These are phyloP conservation scores for Oligophagozyma castellii DNA, from an alignment of 1,139 yeast genomes.

Conservation along the genomic window DNA sequence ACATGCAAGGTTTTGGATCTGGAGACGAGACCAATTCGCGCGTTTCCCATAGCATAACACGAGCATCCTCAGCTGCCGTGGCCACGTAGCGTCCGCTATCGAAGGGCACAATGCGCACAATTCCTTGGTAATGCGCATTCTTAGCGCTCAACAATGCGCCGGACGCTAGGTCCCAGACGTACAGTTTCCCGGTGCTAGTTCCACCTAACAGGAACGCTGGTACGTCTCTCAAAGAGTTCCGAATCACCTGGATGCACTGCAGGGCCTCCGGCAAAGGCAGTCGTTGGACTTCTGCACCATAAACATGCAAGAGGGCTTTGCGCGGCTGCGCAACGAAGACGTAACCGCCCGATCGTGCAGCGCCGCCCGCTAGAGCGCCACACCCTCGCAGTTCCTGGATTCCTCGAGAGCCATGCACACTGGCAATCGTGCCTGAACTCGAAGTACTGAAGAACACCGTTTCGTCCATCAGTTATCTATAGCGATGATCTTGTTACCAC, in stretches of 20 bases:
- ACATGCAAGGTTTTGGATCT: constrained; percentile 28
- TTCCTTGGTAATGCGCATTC: constrained; percentile 76
- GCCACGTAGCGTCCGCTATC: constrained; percentile 55
- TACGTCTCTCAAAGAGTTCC: constrained; percentile 5
- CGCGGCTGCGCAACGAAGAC: constrained; percentile 52
- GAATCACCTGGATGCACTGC: constrained; percentile 34
- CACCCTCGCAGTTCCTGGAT: constrained; percentile 20
- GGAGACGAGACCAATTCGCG: constrained; percentile 35
- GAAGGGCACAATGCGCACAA: constrained; percentile 46
- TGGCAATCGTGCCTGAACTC: constrained; percentile 17
- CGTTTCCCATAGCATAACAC: constrained; percentile 65
- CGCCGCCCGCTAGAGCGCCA: constrained; percentile 31
- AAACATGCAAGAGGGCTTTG: constrained; percentile 65
- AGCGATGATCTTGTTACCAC: no score
- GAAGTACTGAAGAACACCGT: constrained; percentile 21
- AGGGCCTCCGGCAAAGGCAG: constrained; percentile 78
- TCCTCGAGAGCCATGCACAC: constrained; percentile 21
- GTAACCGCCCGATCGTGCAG: no score
- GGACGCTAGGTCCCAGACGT: constrained; percentile 76
- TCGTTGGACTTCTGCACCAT: constrained; percentile 62
- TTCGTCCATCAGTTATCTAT: no score
- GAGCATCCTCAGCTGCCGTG: constrained; percentile 71
- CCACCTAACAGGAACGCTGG: no score
- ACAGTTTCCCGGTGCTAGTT: constrained; percentile 48
- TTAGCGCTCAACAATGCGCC: constrained; percentile 61